Evolutionary conservation across 495 filamentous ascomycete genomes (phyloP).

Genomic region (Aspergillus affinis): DNA sequence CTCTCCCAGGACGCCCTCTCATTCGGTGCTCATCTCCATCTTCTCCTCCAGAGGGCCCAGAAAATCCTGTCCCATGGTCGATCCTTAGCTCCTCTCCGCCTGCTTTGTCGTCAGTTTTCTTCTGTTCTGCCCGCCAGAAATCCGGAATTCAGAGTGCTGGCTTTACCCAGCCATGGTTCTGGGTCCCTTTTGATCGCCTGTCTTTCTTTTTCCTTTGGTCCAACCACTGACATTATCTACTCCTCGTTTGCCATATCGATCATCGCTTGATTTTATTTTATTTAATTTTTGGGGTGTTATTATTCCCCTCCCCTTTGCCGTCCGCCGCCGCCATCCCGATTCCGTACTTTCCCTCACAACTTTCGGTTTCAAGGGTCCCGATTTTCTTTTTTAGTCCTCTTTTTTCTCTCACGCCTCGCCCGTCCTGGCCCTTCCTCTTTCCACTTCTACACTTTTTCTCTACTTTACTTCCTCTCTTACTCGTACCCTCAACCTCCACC

Average conservation of each 20-base stretch:
- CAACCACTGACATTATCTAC: slow-evolving; percentile 1
- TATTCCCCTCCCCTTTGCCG: slow-evolving; percentile 1
- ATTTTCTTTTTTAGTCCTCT: slow-evolving; percentile 8
- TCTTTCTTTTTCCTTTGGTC: slow-evolving; percentile 6
- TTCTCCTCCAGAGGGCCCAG: slow-evolving; percentile 9
- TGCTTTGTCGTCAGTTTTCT: slow-evolving; percentile 7
- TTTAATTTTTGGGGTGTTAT: neutral
- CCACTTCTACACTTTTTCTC: slow-evolving; percentile 5
- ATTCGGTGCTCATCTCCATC: slow-evolving; percentile 9
- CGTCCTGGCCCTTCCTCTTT: neutral
- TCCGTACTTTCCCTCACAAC: slow-evolving; percentile 3
- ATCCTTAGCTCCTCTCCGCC: slow-evolving; percentile 15
- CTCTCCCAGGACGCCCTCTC: slow-evolving; percentile 5
- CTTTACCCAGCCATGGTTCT: neutral
- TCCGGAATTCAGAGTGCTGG: slow-evolving; percentile 2
- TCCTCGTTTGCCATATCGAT: neutral
- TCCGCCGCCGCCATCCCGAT: slow-evolving; percentile 10
- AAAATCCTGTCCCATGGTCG: slow-evolving; percentile 15
- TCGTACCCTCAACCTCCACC: slow-evolving; percentile 3
- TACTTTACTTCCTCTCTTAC: slow-evolving; percentile 3
- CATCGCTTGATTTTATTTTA: neutral
- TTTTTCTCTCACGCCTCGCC: slow-evolving; percentile 5
- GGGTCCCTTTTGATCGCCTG: slow-evolving; percentile 17
- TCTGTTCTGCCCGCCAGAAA: neutral
- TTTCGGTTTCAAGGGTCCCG: slow-evolving; percentile 11